Base-by-base conservation (phyloP, 192 early-diverging fungal species). In the Cladochytrium replicatum region DNA sequence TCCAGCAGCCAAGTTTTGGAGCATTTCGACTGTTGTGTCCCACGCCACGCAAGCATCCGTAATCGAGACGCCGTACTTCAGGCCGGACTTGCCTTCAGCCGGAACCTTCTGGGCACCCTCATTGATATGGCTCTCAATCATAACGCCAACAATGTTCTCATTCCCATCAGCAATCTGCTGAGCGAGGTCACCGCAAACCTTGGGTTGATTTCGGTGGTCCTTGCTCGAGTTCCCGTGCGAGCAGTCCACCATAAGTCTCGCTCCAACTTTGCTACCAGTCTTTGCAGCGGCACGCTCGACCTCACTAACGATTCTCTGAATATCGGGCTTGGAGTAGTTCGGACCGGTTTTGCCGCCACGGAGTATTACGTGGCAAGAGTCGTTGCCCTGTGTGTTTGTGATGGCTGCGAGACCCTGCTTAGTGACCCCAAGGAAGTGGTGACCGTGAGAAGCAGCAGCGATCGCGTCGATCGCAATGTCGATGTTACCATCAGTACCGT, bases 21-120 rank as follows among this genome's bases (percentile, higher is more conserved):
- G 66, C 68, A 91, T 80, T 8, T 63, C 66, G 29, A 84, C 75
- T 8, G 91, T 97, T 30, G 78, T 77, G 9, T 82, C 79, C 83
- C 85, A 95, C 61, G 75, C 66, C 42, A 97, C 77, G 58, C 93
- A 97, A 5, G 90, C 93, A 58, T 97, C 93, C 2, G 93, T 97
- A 61, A 97, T 89, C 46, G 75, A 81, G 55, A 87, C 76, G 50
- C 93, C 93, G 60, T 94, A 93, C 56, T 75, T 80, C 39, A 97
- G 69, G 58, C 24, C 85, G 85, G 37, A 61, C 72, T 81, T 72
- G 28, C 89, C 91, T 39, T 82, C 74, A 6, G 53, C 58, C 26
- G 89, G 55, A 48, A 7, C 67, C 68, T 54, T 76, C 74, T 22
- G 71, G 32, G 4, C 86, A 86, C 2, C 94, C 70, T 95, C 92